A percentile compares a stretch with the other conserved stretches of the same genome.
These are phyloP conservation scores for Candida sanyaensis DNA, from an alignment of 1,139 yeast genomes.

Conservation along the genomic window DNA sequence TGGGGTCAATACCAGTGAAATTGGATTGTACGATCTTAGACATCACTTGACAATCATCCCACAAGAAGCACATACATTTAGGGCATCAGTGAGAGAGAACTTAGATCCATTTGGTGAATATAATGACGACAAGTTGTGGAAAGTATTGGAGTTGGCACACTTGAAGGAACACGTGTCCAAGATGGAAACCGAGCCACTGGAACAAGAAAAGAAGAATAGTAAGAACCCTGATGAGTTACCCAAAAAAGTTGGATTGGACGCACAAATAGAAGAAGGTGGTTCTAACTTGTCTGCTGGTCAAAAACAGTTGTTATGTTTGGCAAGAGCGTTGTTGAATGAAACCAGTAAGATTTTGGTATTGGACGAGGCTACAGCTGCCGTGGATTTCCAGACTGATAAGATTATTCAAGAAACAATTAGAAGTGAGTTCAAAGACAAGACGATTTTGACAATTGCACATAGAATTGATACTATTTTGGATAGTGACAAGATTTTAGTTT, in stretches of 20 bases:
- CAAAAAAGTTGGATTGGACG: slow-evolving; percentile 33
- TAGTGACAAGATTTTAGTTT: slow-evolving; percentile 69
- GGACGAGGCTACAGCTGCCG: slow-evolving; percentile 89
- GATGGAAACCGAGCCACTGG: slow-evolving; percentile 26
- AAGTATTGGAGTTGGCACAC: slow-evolving; percentile 53
- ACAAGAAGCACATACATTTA: slow-evolving; percentile 70
- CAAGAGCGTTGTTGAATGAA: slow-evolving; percentile 66
- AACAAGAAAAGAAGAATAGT: slow-evolving; percentile 17
- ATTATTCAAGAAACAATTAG: slow-evolving; percentile 77
- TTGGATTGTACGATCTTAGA: slow-evolving; percentile 55
- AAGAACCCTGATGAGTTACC: slow-evolving; percentile 29
- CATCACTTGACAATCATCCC: slow-evolving; percentile 64
- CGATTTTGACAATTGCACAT: slow-evolving; percentile 82
- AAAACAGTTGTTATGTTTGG: slow-evolving; percentile 72
- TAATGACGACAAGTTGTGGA: slow-evolving; percentile 56
- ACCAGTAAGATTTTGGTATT: slow-evolving; percentile 62
- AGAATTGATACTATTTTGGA: slow-evolving; percentile 82
- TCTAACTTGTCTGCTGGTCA: slow-evolving; percentile 78
- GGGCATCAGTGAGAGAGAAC: slow-evolving; percentile 61
- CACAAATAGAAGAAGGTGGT: slow-evolving; percentile 66
- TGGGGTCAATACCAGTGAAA: slow-evolving; percentile 44
- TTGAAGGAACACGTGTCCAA: slow-evolving; percentile 47
- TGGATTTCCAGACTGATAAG: slow-evolving; percentile 77
- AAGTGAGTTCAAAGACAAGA: slow-evolving; percentile 60
- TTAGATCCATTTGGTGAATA: slow-evolving; percentile 59